Evolutionary conservation across 2,329 filamentous ascomycete species (phyloP).

Genomic region (Fusarium algeriense): DNA sequence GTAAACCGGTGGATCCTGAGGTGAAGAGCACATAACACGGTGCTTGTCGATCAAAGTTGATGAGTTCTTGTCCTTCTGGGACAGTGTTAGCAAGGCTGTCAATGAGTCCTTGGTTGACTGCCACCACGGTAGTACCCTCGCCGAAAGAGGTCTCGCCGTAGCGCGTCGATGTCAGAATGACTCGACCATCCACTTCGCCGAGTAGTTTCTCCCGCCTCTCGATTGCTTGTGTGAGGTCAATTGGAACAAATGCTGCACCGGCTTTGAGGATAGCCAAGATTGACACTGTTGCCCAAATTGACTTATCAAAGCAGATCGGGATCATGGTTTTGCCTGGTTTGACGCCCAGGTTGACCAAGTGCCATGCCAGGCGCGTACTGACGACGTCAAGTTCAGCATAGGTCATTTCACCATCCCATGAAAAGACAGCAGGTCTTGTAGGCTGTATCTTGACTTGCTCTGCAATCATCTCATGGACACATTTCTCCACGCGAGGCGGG

Average conservation of each 20-base stretch:
- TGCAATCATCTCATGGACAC: conserved; percentile 18
- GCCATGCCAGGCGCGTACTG: conserved; percentile 1
- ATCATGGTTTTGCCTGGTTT: background rate
- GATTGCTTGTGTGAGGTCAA: conserved; percentile 32
- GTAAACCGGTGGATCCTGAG: too few relatives aligned
- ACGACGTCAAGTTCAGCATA: conserved; percentile 9
- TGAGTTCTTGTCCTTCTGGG: too few relatives aligned
- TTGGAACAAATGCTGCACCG: conserved; percentile 39
- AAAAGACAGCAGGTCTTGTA: conserved; percentile 7
- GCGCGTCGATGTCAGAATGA: too few relatives aligned
- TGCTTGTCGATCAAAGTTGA: too few relatives aligned
- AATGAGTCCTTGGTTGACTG: too few relatives aligned
- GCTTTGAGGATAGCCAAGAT: conserved; percentile 45
- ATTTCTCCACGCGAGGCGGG: conserved; percentile 6
- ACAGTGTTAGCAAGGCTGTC: too few relatives aligned
- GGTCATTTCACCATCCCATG: conserved; percentile 13
- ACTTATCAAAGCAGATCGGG: conserved; percentile 42
- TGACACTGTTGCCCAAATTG: conserved; percentile 40
- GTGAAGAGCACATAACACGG: too few relatives aligned
- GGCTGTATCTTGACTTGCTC: conserved; percentile 10
- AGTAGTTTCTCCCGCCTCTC: too few relatives aligned
- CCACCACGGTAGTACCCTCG: too few relatives aligned
- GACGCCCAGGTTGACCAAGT: background rate
- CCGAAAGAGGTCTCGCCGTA: too few relatives aligned
- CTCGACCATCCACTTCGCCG: too few relatives aligned